Percentiles rank a stretch among this genome's conserved stretches.
These are phyloP conservation scores for Acorus gramineus DNA, from an alignment of 106 monocot genomes.

Conservation along the genomic window DNA sequence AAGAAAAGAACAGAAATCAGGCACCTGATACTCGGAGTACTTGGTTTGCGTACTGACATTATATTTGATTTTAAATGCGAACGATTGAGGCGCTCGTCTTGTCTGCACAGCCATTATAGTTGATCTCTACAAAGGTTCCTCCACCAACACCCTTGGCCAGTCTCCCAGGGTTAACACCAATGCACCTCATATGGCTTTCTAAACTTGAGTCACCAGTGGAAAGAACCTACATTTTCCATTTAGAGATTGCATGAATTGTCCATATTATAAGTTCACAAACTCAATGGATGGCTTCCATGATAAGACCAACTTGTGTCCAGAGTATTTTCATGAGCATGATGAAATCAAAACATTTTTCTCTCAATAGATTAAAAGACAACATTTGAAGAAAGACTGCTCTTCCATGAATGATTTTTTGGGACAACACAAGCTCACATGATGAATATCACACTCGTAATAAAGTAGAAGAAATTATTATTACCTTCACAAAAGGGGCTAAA, in stretches of 20 bases:
- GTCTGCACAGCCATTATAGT: constrained; percentile 44
- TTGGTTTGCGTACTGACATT: no score
- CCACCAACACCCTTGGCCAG: constrained; percentile 89
- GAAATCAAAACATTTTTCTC: not conserved
- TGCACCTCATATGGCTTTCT: constrained; percentile 23
- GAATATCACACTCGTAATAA: not conserved
- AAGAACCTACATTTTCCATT: constrained; percentile 35
- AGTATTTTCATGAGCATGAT: not conserved
- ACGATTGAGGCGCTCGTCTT: constrained; percentile 55
- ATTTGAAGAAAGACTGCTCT: no score
- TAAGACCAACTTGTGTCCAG: not conserved
- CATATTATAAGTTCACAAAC: no score
- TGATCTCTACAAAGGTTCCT: constrained; percentile 78
- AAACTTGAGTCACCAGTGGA: constrained; percentile 18
- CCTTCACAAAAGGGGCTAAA: constrained; percentile 84
- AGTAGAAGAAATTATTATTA: constrained; percentile 8
- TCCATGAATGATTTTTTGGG: not conserved
- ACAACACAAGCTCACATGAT: not conserved
- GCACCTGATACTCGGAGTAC: no score
- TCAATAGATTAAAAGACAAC: not conserved
- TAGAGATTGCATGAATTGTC: not conserved
- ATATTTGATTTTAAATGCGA: constrained; percentile 34
- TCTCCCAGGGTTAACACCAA: constrained; percentile 90
- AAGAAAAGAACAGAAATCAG: no score
- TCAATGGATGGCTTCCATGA: no score